phyloP scores from a whole-genome alignment of 768 basidiomycete species.

The Hericium rajendrae region DNA sequence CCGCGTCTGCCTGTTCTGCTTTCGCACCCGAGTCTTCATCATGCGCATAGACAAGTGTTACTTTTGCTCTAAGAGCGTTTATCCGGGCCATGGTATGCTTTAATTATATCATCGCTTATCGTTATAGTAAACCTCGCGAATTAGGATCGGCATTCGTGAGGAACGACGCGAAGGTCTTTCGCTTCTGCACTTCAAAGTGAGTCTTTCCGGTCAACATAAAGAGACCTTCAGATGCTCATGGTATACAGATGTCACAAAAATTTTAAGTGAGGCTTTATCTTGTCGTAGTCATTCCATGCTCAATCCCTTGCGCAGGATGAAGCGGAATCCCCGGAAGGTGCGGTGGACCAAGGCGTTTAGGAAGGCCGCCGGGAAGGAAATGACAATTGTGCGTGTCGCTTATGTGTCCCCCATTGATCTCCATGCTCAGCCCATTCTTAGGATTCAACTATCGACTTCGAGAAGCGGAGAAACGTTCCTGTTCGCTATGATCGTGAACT shows the following conservation, averaged over 20 bases:
- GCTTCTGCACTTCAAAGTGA: conserved; percentile 96
- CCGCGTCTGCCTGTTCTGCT: no score
- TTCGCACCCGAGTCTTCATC: conserved; percentile 4
- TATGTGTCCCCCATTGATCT: neutral
- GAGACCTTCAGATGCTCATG: conserved; percentile 2
- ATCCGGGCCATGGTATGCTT: conserved; percentile 83
- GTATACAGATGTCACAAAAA: conserved; percentile 87
- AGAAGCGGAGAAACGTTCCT: conserved; percentile 96
- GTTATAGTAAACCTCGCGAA: neutral
- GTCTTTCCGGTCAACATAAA: conserved; percentile 16
- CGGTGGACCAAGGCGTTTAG: conserved; percentile 99
- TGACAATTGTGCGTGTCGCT: conserved; percentile 77
- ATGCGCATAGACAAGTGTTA: conserved; percentile 99
- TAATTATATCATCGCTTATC: neutral
- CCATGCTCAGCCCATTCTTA: conserved; percentile 21
- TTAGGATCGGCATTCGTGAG: conserved; percentile 90
- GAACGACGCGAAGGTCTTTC: conserved; percentile 96
- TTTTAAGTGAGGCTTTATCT: conserved; percentile 69
- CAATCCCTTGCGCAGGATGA: conserved; percentile 58
- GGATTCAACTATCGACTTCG: conserved; percentile 99
- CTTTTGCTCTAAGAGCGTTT: conserved; percentile 94
- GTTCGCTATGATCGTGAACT: conserved; percentile 95
- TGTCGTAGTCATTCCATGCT: neutral
- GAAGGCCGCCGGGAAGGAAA: conserved; percentile 97
- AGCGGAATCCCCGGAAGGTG: conserved; percentile 97